Conservation (phyloP, 1,284 basidiomycete genomes). For the Papiliotrema flavescens region DNA sequence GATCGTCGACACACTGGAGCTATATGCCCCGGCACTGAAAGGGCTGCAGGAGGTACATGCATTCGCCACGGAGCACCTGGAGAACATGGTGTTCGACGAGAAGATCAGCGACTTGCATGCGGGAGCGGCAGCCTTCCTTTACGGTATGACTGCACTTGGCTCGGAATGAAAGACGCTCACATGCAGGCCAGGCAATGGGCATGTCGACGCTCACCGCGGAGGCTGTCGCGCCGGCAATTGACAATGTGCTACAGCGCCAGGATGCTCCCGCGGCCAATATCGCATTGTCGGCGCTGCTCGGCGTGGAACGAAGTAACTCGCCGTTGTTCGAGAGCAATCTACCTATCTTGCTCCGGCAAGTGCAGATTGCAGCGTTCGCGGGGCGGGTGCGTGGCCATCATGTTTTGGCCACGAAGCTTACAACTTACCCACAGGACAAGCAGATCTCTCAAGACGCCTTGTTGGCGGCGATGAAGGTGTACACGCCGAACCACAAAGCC, state of each 20-base stretch:
- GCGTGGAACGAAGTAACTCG: conserved; percentile 22
- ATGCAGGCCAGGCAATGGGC: conserved; percentile 29
- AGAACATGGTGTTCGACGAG: conserved; percentile 29
- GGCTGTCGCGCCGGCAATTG: conserved; percentile 24
- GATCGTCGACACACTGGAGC: conserved; percentile 31
- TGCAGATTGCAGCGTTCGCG: conserved; percentile 26
- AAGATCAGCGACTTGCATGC: conserved; percentile 10
- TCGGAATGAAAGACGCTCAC: neutral
- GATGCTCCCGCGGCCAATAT: conserved; percentile 10
- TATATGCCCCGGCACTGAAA: conserved; percentile 30
- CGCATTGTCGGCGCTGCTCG: conserved; percentile 27
- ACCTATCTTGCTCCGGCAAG: conserved; percentile 23
- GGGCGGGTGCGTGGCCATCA: conserved; percentile 10
- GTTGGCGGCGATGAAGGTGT: conserved; percentile 24
- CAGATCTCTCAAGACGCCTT: conserved; percentile 26
- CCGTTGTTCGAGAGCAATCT: conserved; percentile 27
- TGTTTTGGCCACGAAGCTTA: neutral
- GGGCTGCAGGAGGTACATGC: conserved; percentile 32
- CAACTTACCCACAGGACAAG: conserved; percentile 13
- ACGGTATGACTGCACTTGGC: conserved; percentile 14
- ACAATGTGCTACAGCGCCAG: conserved; percentile 21
- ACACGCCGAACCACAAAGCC: conserved; percentile 22
- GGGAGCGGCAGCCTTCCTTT: conserved; percentile 24
- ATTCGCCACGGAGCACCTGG: conserved; percentile 26
- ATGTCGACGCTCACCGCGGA: conserved; percentile 28